A percentile compares a stretch with the other conserved stretches of the same genome.
Evolutionary conservation across 2,329 filamentous ascomycete species (phyloP).

Genomic region (Hymenoscyphus albidus): DNA sequence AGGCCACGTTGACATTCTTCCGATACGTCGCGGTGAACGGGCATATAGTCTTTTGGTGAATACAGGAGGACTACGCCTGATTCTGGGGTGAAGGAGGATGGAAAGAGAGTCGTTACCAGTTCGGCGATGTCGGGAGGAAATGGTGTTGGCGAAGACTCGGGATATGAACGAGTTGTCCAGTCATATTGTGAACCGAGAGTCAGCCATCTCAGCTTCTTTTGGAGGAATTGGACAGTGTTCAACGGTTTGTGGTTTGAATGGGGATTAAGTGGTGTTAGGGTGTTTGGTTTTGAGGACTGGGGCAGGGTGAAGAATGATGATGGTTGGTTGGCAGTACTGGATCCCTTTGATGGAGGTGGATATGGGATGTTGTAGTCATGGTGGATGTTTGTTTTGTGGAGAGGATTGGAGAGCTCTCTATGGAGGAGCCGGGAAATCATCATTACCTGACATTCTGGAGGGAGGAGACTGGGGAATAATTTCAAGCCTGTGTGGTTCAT

Average conservation of each 20-base stretch:
- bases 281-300: conserved; percentile 55
- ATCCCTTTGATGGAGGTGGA: conserved; percentile 19
- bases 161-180: conserved; percentile 84
- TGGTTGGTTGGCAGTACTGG: not conserved
- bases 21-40: conserved; percentile 88
- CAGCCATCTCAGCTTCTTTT: conserved; percentile 84
- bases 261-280: conserved; percentile 57
- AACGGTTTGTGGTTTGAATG: conserved; percentile 66
- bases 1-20: conserved; percentile 76
- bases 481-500: conserved; percentile 44
- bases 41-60: conserved; percentile 82
- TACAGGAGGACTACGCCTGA: conserved; percentile 94
- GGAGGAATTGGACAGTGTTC: conserved; percentile 65
- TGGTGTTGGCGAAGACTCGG: conserved; percentile 56
- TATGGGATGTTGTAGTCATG: conserved; percentile 73
- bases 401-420: conserved; percentile 66
- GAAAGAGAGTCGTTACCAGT: conserved; percentile 69
- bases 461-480: conserved; percentile 71
- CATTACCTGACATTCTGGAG: conserved; percentile 62
- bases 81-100: conserved; percentile 66
- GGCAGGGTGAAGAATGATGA: conserved; percentile 54
- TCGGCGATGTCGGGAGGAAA: conserved; percentile 72
- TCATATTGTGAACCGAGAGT: conserved; percentile 94
- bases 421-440: conserved; percentile 74
- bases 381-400: conserved; percentile 84